Conservation (phyloP, 2,329 filamentous ascomycete genomes). For the Alternaria tenuissima region DNA sequence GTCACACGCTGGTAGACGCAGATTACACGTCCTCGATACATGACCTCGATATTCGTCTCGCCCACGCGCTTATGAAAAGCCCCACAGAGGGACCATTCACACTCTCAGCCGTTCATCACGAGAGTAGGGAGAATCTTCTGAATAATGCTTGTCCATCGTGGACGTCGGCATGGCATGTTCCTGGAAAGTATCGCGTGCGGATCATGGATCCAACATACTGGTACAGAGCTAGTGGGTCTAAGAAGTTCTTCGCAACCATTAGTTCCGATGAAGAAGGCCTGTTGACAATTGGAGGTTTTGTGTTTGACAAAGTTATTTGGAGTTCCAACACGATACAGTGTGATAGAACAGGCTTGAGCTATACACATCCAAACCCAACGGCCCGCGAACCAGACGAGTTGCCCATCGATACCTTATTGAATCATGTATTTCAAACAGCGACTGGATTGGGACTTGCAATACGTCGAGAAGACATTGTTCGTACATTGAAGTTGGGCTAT, state of each 20-base stretch:
- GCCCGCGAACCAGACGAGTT: fast-evolving
- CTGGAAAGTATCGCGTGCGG: too few relatives aligned
- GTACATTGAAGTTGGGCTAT: fast-evolving
- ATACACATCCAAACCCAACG: fast-evolving
- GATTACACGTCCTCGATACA: background rate
- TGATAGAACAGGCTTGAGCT: background rate
- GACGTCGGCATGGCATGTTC: background rate
- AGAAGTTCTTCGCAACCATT: background rate
- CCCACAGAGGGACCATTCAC: fast-evolving
- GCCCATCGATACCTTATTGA: background rate
- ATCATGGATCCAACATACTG: fast-evolving
- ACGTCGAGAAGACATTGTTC: background rate
- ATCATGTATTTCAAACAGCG: background rate
- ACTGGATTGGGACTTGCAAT: background rate
- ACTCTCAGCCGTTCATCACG: background rate
- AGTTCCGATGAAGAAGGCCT: fast-evolving
- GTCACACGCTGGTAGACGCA: background rate
- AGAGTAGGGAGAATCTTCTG: too few relatives aligned
- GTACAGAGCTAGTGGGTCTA: background rate
- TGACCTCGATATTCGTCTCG: background rate
- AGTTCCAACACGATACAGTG: fast-evolving
- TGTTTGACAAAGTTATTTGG: background rate
- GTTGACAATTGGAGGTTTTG: fast-evolving
- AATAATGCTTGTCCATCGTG: background rate
- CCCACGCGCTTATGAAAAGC: fast-evolving